Percentiles rank a stretch among this genome's conserved stretches.
These are phyloP conservation scores for Jamesozyma spencerorum DNA, from an alignment of 805 yeast species.

Conservation along the genomic window DNA sequence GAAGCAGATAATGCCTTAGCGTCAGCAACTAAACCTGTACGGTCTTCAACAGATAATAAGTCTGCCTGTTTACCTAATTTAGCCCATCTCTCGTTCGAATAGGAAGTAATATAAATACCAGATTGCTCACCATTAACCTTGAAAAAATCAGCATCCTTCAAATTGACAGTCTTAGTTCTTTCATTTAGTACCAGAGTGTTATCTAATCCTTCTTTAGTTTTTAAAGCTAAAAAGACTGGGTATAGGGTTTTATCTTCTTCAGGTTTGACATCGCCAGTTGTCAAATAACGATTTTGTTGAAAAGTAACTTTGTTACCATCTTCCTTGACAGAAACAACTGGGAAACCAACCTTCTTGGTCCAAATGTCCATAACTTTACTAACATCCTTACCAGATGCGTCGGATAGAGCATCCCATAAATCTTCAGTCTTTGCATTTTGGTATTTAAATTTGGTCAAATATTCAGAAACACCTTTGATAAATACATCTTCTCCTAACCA, in stretches of 20 bases:
- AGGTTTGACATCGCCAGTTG: constrained; percentile 67
- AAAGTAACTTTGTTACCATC: constrained; percentile 42
- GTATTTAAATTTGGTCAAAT: constrained; percentile 66
- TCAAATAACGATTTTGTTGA: constrained; percentile 64
- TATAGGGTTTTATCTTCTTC: constrained; percentile 64
- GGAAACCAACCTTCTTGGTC: constrained; percentile 75
- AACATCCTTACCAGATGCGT: constrained; percentile 65
- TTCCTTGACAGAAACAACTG: constrained; percentile 60
- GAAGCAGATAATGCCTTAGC: constrained; percentile 62
- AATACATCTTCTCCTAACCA: constrained; percentile 74
- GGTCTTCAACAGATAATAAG: constrained; percentile 61
- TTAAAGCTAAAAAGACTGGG: constrained; percentile 62
- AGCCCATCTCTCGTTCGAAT: constrained; percentile 58
- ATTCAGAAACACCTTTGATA: constrained; percentile 70
- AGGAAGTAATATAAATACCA: constrained; percentile 69
- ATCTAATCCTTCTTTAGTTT: constrained; percentile 50
- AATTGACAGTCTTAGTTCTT: constrained; percentile 38
- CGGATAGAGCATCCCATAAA: constrained; percentile 64
- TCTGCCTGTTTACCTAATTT: constrained; percentile 53
- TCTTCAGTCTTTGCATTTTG: constrained; percentile 71
- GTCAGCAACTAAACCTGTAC: constrained; percentile 75
- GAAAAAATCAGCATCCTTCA: constrained; percentile 43
- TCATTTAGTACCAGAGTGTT: constrained; percentile 46
- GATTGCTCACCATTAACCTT: constrained; percentile 67
- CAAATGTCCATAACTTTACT: constrained; percentile 66